Conservation (phyloP, 495 filamentous ascomycete species). For the Baudoinia panamericana region DNA sequence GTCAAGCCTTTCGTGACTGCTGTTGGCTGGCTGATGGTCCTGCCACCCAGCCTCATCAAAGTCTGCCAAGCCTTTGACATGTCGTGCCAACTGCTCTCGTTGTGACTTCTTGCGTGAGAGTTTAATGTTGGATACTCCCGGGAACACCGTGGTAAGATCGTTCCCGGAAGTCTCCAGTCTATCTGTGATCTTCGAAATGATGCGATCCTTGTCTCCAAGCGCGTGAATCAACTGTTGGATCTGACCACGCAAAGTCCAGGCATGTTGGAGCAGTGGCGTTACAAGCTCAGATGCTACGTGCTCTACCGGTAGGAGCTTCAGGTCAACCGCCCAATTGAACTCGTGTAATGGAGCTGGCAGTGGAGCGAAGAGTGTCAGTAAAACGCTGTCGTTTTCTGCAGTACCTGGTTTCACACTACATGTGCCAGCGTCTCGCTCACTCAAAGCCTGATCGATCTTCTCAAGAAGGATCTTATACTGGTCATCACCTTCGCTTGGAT, state of each 20-base stretch:
- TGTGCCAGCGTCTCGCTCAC: conserved; percentile 2
- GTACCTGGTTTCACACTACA: background rate
- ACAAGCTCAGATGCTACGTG: conserved; percentile 11
- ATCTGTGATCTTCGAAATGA: conserved; percentile 24
- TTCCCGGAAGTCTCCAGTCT: conserved; percentile 21
- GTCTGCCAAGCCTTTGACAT: conserved; percentile 22
- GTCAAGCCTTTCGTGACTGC: background rate
- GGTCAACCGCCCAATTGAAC: conserved; percentile 16
- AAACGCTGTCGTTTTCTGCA: background rate
- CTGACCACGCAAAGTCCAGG: conserved; percentile 7
- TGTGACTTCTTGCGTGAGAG: conserved; percentile 13
- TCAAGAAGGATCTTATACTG: conserved; percentile 61
- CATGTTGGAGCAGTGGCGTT: conserved; percentile 12
- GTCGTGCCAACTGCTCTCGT: conserved; percentile 15
- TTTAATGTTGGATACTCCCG: conserved; percentile 19
- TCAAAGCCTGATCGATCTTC: conserved; percentile 38
- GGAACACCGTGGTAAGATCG: conserved; percentile 22
- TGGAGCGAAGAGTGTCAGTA: conserved; percentile 13
- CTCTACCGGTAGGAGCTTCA: conserved; percentile 2
- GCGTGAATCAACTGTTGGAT: conserved; percentile 12
- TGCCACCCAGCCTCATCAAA: conserved; percentile 22
- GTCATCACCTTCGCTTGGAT: conserved; percentile 61
- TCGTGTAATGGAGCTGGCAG: conserved; percentile 15
- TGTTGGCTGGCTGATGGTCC: background rate
- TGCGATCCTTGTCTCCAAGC: conserved; percentile 22